Conservation (phyloP, 2,329 filamentous ascomycete species). For the Beauveria sp. region DNA sequence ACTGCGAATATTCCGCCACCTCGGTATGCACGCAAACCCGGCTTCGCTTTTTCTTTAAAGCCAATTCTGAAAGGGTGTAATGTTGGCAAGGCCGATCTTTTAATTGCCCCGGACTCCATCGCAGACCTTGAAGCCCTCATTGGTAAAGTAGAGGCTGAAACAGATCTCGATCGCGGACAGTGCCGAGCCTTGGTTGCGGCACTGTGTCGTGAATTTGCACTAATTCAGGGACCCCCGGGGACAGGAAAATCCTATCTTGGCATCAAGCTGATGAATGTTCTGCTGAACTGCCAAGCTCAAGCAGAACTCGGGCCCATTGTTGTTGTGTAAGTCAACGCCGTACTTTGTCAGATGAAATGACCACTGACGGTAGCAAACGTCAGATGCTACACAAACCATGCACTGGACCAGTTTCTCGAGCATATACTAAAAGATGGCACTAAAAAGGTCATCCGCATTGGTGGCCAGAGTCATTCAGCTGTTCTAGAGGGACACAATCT, state of each 20-base stretch:
- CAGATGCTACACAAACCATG: constrained; percentile 35
- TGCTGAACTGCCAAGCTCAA: constrained; percentile 35
- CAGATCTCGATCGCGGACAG: constrained; percentile 45
- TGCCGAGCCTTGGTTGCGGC: constrained; percentile 43
- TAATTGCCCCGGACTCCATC: not conserved
- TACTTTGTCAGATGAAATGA: constrained; percentile 25
- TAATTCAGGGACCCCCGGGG: constrained; percentile 63
- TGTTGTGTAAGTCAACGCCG: constrained; percentile 20
- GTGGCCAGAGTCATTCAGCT: constrained; percentile 21
- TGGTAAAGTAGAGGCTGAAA: constrained; percentile 15
- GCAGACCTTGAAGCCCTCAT: not conserved
- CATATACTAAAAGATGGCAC: constrained; percentile 41
- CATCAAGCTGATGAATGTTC: constrained; percentile 44
- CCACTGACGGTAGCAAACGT: not conserved
- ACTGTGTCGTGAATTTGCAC: constrained; percentile 44
- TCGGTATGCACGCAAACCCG: not conserved
- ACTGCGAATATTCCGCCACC: constrained; percentile 3
- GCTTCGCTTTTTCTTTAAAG: constrained; percentile 4
- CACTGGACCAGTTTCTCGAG: constrained; percentile 47
- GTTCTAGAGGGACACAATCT: constrained; percentile 2
- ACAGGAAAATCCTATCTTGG: constrained; percentile 60
- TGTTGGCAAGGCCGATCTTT: not conserved
- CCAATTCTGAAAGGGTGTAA: not conserved
- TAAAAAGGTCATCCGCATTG: constrained; percentile 50
- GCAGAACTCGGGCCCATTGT: constrained; percentile 37